Base-by-base conservation (phyloP, 306 rosid genomes). In the Alnus rubra region DNA sequence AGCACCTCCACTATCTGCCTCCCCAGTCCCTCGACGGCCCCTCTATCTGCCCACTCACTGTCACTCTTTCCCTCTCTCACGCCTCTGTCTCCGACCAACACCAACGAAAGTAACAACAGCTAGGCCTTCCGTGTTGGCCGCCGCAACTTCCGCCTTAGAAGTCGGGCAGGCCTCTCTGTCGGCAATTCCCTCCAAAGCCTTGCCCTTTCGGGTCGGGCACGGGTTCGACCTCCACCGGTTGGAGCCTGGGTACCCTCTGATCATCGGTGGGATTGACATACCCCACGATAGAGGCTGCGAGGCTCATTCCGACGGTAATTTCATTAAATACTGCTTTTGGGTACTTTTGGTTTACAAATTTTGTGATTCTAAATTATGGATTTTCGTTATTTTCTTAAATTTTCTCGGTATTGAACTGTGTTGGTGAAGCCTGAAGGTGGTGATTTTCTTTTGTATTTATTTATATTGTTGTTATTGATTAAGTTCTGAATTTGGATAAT, bases 211-310 rank as follows among this genome's bases (percentile, higher is more conserved):
- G 72, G 88, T 93, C 23, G 99, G 98, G 2, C 98, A 96, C 39
- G 98, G 99, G 9, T 96, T 96, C 72, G 99, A 96, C 88, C 97
- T 96, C 63, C 99, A 96, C 48, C 83, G 99, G 0, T 76, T 96
- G 84, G 99, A 96, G 75, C 93, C 96, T 30, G 96, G 97, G 64
- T 96, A 91, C 74, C 99, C 99, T 7, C 75, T 96, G 65, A 96
- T 96, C 77, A 96, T 96, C 80, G 99, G 99, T 12, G 99, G 99
- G 44, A 93, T 96, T 73, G 71, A 78, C 82, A 78, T 96, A 56
- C 99, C 99, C 49, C 99, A 96, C 78, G 97, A 96, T 0, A 80
- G 88, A 83, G 99, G 99, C 73, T 96, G 99, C 85, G 99, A 93
- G 78, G 99, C 99, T 63, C 98, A 96, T 68, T 96, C 99, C 28